A percentile compares a stretch with the other conserved stretches of the same genome.
Evolutionary conservation across 2,329 filamentous ascomycete genomes (phyloP).

Genomic region (Paecilomyces formosus): DNA sequence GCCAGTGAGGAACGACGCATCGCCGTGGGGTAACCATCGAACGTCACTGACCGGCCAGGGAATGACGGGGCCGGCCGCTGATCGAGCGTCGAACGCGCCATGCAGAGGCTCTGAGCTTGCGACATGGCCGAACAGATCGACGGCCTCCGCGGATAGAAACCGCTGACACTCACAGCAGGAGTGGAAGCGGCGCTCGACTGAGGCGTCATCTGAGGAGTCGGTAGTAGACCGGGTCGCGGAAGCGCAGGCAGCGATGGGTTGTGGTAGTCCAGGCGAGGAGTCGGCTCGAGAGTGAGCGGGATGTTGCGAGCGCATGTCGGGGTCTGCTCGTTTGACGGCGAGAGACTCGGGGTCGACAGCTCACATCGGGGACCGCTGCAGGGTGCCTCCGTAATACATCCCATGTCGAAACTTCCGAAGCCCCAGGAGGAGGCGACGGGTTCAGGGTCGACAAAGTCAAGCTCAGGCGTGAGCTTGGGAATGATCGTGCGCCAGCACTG

Average conservation of each 20-base stretch:
- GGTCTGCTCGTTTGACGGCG: constrained; percentile 15
- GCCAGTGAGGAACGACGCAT: constrained; percentile 42
- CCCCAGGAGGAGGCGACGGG: constrained; percentile 23
- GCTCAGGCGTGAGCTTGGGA: constrained; percentile 49
- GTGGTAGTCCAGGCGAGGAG: constrained; percentile 34
- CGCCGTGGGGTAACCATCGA: constrained; percentile 44
- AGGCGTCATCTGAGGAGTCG: constrained; percentile 57
- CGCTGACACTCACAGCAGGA: constrained; percentile 54
- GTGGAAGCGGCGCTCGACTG: constrained; percentile 46
- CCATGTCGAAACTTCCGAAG: constrained; percentile 18
- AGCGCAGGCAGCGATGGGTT: constrained; percentile 45
- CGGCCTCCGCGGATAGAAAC: constrained; percentile 42
- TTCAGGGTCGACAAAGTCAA: constrained; percentile 41
- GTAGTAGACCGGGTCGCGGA: constrained; percentile 48
- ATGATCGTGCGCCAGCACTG: constrained; percentile 42
- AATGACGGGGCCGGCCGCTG: constrained; percentile 34
- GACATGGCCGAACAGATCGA: constrained; percentile 55
- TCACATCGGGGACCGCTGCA: constrained; percentile 15
- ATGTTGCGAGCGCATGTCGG: constrained; percentile 23
- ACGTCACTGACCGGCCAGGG: constrained; percentile 28
- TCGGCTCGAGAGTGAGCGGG: constrained; percentile 46
- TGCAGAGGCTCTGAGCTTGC: constrained; percentile 47
- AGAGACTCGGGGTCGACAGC: constrained; percentile 10
- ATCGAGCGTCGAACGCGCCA: constrained; percentile 51
- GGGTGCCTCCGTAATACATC: constrained; percentile 19